These are phyloP conservation scores for Juncus effusus DNA, from an alignment of 176 grass and related monocot genomes.

Conservation along the genomic window DNA sequence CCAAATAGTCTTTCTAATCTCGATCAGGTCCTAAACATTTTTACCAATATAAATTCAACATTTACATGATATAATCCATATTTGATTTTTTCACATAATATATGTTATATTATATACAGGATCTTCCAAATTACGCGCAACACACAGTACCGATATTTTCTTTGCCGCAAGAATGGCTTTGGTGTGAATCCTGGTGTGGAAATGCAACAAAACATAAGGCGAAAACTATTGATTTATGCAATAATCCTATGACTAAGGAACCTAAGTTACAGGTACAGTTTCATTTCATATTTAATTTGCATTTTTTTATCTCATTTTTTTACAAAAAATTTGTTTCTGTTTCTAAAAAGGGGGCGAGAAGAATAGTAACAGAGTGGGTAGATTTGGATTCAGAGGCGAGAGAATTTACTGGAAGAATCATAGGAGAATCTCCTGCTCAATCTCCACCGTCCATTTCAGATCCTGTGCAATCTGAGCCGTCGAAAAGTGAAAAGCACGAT, in stretches of 20 bases:
- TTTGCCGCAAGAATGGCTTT: constrained; percentile 98
- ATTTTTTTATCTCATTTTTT: neutral
- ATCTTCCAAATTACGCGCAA: constrained; percentile 98
- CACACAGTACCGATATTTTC: constrained; percentile 98
- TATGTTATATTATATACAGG: constrained; percentile 45
- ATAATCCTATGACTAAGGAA: constrained; percentile 99
- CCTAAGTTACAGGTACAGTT: constrained; percentile 88
- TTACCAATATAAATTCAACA: neutral
- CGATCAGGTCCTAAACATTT: constrained; percentile 61
- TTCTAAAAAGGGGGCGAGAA: constrained; percentile 68
- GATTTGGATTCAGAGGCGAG: constrained; percentile 75
- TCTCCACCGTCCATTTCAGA: constrained; percentile 37
- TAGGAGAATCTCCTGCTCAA: constrained; percentile 45
- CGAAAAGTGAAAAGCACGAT: constrained; percentile 29
- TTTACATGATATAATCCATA: constrained; percentile 1
- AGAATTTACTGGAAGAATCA: constrained; percentile 55
- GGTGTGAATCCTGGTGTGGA: constrained; percentile 99
- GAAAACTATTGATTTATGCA: constrained; percentile 97
- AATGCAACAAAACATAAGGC: constrained; percentile 88
- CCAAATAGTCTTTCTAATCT: constrained; percentile 99
- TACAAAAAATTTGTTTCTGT: neutral
- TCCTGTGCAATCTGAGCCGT: neutral
- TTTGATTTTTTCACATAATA: constrained; percentile 15
- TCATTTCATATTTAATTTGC: constrained; percentile 7
- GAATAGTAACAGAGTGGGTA: constrained; percentile 92